phyloP scores from a whole-genome alignment of 2,329 filamentous ascomycete species.

The Dactylella cylindrospora region DNA sequence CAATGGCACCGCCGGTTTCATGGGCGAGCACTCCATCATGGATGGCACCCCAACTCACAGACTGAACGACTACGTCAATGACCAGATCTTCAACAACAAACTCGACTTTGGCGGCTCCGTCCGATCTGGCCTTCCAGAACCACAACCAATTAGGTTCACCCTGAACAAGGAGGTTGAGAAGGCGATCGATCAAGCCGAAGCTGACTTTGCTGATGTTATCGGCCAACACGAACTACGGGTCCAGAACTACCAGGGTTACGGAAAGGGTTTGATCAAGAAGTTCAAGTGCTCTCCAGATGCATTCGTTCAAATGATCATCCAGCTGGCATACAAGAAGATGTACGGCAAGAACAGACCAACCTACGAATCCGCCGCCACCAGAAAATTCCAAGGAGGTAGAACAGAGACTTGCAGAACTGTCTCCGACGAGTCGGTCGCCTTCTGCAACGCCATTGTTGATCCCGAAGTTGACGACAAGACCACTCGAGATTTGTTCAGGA shows the following conservation, averaged over 20 bases:
- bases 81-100: conserved; percentile 89
- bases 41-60: conserved; percentile 97
- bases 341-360: conserved; percentile 96
- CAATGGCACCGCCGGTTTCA: conserved; percentile 95
- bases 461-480: conserved; percentile 64
- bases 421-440: conserved; percentile 85
- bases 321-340: conserved; percentile 98
- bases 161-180: conserved; percentile 71
- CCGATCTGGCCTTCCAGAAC: conserved; percentile 81
- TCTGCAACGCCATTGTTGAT: conserved; percentile 84
- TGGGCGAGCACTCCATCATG: conserved; percentile 99
- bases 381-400: conserved; percentile 92
- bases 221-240: conserved; percentile 86
- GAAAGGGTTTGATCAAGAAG: conserved; percentile 98
- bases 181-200: conserved; percentile 75
- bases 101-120: conserved; percentile 80
- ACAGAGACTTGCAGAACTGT: conserved; percentile 95
- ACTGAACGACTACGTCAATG: conserved; percentile 91
- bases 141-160: conserved; percentile 73
- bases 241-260: conserved; percentile 94
- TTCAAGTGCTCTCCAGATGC: conserved; percentile 98
- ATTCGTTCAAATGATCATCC: conserved; percentile 98
- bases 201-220: conserved; percentile 80
- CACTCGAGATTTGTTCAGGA: conserved; percentile 74
- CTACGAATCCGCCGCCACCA: conserved; percentile 92